Evolutionary conservation across 1,284 basidiomycete genomes (phyloP), one percentile per base, ranked within the genome.

Genomic region (Apiotrichum laibachii): DNA sequence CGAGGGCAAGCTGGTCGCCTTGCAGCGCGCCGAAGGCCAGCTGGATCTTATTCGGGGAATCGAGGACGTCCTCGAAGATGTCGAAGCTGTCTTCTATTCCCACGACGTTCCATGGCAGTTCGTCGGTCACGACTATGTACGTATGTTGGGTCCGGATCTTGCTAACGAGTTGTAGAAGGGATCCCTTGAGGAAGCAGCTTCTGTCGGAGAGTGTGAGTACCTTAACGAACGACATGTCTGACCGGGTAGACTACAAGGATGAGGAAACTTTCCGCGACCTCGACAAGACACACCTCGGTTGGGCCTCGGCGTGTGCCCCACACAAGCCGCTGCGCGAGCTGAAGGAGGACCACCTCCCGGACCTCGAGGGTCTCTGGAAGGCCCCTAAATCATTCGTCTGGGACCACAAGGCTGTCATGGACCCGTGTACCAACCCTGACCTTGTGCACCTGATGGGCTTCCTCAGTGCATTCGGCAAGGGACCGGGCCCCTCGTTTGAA

Each of bases 351-450:
- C 9, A 15, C 9, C 40, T 9, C 10, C 35, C 21, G 6, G n/a
- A 53, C 11, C 59, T 76, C 22, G 68, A 72, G 11, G 54, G 56
- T 11, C 55, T 71, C n/a, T 77, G 73, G 70, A 47, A 58, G 15
- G 57, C 60, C 33, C 5, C 39, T 11, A 73, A 71, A 57, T 62
- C 64, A 26, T 74, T 77, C 51, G 68, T 73, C 33, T 73, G 73
- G 69, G 72, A 75, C 59, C 73, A 75, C 67, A 72, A 72, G 60
- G 71, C 70, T 62, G 70, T 81, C 10, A 86, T 86, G 85, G 82
- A 86, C 67, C 84, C 85, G 3, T 87, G 85, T 69, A 64, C 71
- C 2, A 83, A 86, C 64, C 84, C 85, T 0, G 67, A 79, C 46
- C 73, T 85, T 50, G 75, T 81, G 22, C 79, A 81, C 35, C 80